Base-by-base conservation (phyloP, 768 basidiomycete genomes). In the Auricularia auricula-judae region DNA sequence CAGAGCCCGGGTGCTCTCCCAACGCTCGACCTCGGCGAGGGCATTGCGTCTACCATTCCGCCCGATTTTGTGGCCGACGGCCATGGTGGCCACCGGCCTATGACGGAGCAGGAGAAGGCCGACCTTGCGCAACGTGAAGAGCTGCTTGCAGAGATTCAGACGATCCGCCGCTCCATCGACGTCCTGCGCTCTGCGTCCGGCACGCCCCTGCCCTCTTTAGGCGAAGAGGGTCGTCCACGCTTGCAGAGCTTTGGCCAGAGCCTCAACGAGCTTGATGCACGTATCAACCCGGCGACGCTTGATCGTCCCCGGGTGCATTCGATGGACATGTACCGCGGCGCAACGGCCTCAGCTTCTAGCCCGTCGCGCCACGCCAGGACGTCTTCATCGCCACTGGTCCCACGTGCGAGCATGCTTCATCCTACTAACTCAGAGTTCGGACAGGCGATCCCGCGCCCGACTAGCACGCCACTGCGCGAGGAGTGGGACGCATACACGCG, bases 401-500 rank as follows among this genome's bases (percentile, higher is more conserved):
- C 56, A n/a, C 64, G 36, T 44, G 33, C n/a, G 11, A 61, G 14
- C 36, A 53, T 44, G 39, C 29, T 35, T 16, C 43, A 8, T 36
- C 60, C 1, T 33, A 36, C 47, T 18, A 51, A 51, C 21, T 70
- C 77, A 29, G 65, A 71, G 36, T 68, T 81, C 16, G 82, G 82
- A 14, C 81, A 82, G 63, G 78, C 84, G 1, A 84, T 88, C 63
- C 80, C 80, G 64, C 81, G 89, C 44, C 88, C 90, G 16, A 86
- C 84, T 0, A 90, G 88, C 68, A 86, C 80, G 4, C 88, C 89
- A n/a, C 74, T 89, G 47, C 82, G 81, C 61, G 85, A 89, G 53
- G 86, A 89, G 67, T 97, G 93, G 93, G 89, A 95, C 67, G 75
- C 82, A 54, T 96, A 97, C 73, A 81, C 93, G 61, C 85, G 85